These are phyloP conservation scores for Sungouiozyma intestinalis DNA, from an alignment of 805 yeast genomes.

Conservation along the genomic window DNA sequence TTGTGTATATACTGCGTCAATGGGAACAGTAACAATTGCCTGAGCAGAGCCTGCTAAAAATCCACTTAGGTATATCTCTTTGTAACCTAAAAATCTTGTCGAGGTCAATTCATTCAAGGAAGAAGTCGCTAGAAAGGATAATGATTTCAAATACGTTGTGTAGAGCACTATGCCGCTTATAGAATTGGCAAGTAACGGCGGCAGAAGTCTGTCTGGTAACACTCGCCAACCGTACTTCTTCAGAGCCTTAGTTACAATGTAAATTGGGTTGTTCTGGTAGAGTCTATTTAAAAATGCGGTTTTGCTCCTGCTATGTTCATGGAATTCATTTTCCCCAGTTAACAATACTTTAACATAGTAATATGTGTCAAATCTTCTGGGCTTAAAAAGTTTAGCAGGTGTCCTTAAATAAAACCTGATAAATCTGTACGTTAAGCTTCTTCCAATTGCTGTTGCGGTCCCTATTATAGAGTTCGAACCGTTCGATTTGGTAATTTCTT, in stretches of 20 bases:
- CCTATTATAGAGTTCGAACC: conserved; percentile 42
- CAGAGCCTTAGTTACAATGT: conserved; percentile 60
- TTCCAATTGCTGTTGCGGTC: conserved; percentile 72
- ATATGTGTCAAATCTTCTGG: conserved; percentile 80
- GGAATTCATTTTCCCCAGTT: conserved; percentile 12
- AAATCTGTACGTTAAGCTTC: conserved; percentile 73
- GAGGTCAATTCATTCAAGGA: neutral
- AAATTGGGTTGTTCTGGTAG: conserved; percentile 69
- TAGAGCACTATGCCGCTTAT: conserved; percentile 82
- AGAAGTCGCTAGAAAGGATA: conserved; percentile 23
- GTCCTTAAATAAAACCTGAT: conserved; percentile 72
- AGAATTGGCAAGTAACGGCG: conserved; percentile 82
- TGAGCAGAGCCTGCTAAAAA: conserved; percentile 79
- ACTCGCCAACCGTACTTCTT: conserved; percentile 76
- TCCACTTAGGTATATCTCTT: conserved; percentile 69
- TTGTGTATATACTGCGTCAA: conserved; percentile 82
- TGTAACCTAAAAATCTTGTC: neutral
- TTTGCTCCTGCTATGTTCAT: neutral
- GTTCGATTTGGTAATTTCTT: neutral
- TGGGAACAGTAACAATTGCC: conserved; percentile 86
- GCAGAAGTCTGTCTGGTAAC: conserved; percentile 68
- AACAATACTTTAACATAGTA: conserved; percentile 52
- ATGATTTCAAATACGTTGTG: conserved; percentile 60
- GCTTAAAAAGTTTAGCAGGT: conserved; percentile 76
- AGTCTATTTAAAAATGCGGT: neutral